phyloP scores from a whole-genome alignment of 768 basidiomycete species.

The Xanthoconium purpureum region DNA sequence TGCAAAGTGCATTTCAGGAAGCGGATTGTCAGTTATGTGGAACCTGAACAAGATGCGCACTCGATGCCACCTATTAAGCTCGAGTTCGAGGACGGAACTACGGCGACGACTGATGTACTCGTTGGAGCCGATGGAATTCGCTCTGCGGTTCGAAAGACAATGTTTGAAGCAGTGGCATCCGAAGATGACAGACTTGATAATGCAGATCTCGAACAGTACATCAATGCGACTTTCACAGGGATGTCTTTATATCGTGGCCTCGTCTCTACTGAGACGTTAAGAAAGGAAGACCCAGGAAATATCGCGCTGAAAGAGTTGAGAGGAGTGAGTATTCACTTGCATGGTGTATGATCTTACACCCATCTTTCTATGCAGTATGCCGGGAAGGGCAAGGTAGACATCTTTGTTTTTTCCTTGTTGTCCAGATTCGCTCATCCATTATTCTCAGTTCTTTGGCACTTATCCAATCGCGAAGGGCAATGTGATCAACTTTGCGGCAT shows the following conservation, averaged over 20 bases:
- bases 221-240: conserved; percentile 41
- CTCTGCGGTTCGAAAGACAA: conserved; percentile 22
- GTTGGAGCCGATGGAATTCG: conserved; percentile 47
- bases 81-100: conserved; percentile 12
- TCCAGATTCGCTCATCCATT: background rate
- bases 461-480: conserved; percentile 40
- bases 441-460: conserved; percentile 35
- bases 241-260: conserved; percentile 38
- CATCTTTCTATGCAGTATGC: conserved; percentile 14
- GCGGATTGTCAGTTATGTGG: conserved; percentile 17
- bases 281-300: conserved; percentile 21
- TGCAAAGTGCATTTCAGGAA: conserved; percentile 18
- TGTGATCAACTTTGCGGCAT: conserved; percentile 36
- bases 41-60: conserved; percentile 20
- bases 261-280: conserved; percentile 34
- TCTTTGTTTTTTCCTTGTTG: background rate
- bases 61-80: conserved; percentile 18
- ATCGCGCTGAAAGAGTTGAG: conserved; percentile 16
- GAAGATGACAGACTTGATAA: background rate
- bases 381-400: conserved; percentile 9
- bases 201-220: conserved; percentile 1
- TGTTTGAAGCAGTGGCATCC: conserved; percentile 21
- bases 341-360: background rate
- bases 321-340: conserved; percentile 17
- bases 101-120: conserved; percentile 38